phyloP scores from a whole-genome alignment of 148 eudicot genomes.

The Rhododendron vialii region DNA sequence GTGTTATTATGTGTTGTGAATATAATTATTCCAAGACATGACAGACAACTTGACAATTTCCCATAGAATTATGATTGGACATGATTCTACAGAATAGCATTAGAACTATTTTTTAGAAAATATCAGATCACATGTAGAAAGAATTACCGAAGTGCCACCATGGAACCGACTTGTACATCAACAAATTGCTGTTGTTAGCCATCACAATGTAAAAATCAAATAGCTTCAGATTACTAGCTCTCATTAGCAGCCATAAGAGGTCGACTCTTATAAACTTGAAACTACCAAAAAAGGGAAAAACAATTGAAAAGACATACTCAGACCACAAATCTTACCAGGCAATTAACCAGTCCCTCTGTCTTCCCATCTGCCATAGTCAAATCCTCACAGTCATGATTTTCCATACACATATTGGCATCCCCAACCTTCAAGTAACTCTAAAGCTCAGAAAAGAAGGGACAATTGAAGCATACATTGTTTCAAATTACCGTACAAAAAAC shows the following conservation, averaged over 20 bases:
- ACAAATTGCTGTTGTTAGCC: neutral
- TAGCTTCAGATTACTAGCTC: neutral
- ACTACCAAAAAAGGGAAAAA: neutral
- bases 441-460: neutral
- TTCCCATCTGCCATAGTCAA: neutral
- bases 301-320: neutral
- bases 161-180: neutral
- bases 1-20: neutral
- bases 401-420: neutral
- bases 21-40: neutral
- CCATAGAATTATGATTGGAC: neutral
- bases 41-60: neutral
- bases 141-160: neutral
- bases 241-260: neutral
- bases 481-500: neutral
- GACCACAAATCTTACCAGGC: constrained; percentile 18
- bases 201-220: neutral
- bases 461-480: neutral
- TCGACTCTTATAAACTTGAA: neutral
- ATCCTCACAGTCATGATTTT: neutral
- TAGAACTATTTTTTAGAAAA: neutral
- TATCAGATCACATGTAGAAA: neutral
- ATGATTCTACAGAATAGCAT: neutral
- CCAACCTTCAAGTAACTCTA: constrained; percentile 5
- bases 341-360: constrained; percentile 12